Percentiles rank a stretch among this genome's conserved stretches.
These are phyloP conservation scores for Paulownia fortunei DNA, from an alignment of 257 asterid species.

Conservation along the genomic window DNA sequence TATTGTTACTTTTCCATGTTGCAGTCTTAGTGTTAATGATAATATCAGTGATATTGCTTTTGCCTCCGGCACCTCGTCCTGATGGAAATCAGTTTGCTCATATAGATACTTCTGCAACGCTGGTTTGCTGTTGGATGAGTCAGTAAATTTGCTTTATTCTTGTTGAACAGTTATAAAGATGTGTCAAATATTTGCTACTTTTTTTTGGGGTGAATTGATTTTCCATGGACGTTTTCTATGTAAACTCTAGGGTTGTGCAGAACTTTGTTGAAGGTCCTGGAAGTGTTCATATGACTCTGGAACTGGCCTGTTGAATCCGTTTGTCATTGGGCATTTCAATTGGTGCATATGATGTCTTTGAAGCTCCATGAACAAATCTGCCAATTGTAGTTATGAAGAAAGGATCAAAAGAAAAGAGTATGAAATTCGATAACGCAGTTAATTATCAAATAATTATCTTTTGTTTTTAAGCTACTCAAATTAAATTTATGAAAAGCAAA, in stretches of 20 bases:
- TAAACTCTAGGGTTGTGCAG: neutral
- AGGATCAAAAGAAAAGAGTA: too few species aligned
- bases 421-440: too few species aligned
- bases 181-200: neutral
- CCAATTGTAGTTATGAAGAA: too few species aligned
- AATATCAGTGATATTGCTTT: neutral
- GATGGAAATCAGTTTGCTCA: neutral
- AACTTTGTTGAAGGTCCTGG: neutral
- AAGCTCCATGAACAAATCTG: too few species aligned
- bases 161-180: neutral
- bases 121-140: neutral
- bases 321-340: too few species aligned
- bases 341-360: too few species aligned
- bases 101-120: neutral
- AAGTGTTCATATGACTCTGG: neutral
- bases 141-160: neutral
- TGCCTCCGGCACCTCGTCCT: neutral
- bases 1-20: neutral
- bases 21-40: neutral
- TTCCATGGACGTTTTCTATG: neutral
- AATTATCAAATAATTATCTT: too few species aligned
- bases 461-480: too few species aligned
- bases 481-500: too few species aligned
- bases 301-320: too few species aligned
- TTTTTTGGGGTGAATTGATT: neutral